Percentiles rank a stretch among this genome's conserved stretches.
Conservation (phyloP, 805 yeast species). For the Tetrapisispora pingtungensis region DNA sequence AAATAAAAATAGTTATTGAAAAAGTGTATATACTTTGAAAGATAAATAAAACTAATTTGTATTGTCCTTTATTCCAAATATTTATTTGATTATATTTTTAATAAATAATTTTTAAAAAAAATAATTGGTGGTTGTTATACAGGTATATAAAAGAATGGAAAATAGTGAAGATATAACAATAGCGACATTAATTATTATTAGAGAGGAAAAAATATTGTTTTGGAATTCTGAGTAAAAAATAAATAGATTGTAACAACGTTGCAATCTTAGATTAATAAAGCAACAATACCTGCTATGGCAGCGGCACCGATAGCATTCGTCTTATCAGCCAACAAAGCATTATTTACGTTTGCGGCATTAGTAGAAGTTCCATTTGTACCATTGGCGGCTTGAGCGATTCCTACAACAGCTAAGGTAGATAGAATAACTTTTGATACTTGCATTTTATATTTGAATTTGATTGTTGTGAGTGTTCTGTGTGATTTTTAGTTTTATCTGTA, state of each 20-base stretch:
- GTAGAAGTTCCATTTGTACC: not conserved
- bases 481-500: too few species aligned
- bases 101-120: not conserved
- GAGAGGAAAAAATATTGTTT: too few species aligned
- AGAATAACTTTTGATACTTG: constrained; percentile 16
- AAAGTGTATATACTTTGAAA: too few species aligned
- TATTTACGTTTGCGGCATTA: constrained; percentile 8
- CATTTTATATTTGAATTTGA: constrained; percentile 7
- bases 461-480: not conserved
- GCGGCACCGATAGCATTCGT: constrained; percentile 22
- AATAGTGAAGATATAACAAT: not conserved
- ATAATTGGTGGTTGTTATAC: too few species aligned
- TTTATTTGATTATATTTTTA: not conserved
- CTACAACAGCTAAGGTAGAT: constrained; percentile 16
- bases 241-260: too few species aligned
- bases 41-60: too few species aligned
- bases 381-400: constrained; percentile 11
- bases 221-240: too few species aligned
- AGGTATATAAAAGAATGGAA: not conserved
- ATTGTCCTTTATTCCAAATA: too few species aligned
- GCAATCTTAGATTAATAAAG: constrained; percentile 15
- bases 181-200: not conserved
- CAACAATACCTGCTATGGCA: constrained; percentile 23
- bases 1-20: too few species aligned
- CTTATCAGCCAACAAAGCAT: constrained; percentile 1